Percentiles rank a stretch among this genome's conserved stretches.
Conservation (phyloP, 2,329 filamentous ascomycete species). For the Colletotrichum agaves region DNA sequence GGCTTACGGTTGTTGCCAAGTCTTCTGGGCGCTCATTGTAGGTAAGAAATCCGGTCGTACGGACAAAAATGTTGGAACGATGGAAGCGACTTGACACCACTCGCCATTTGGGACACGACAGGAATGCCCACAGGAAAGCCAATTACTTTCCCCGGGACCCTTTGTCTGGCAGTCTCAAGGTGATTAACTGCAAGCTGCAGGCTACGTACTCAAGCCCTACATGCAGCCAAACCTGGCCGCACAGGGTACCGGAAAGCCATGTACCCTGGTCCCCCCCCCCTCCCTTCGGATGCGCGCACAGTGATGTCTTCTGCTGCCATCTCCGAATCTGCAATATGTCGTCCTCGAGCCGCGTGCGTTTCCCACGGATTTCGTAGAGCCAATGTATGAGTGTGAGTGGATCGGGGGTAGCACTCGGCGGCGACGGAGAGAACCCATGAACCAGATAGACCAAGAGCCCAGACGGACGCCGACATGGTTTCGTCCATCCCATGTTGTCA, state of each 20-base stretch:
- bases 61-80: conserved; percentile 2
- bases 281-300: conserved; percentile 26
- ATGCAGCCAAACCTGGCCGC: not conserved
- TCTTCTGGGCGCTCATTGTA: conserved; percentile 26
- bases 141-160: not conserved
- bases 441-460: not conserved
- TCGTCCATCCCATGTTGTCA: conserved; percentile 14
- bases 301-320: conserved; percentile 27
- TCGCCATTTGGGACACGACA: not conserved
- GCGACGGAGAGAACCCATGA: conserved; percentile 22
- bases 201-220: conserved; percentile 7
- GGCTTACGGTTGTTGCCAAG: conserved; percentile 22
- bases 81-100: conserved; percentile 11
- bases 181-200: not conserved
- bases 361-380: not conserved
- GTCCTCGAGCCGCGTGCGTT: not conserved
- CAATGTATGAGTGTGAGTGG: conserved; percentile 31
- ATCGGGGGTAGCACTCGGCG: conserved; percentile 31
- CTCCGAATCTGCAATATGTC: conserved; percentile 2
- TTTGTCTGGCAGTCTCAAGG: conserved; percentile 2
- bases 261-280: conserved; percentile 13
- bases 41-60: conserved; percentile 23
- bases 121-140: not conserved
- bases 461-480: conserved; percentile 23
- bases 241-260: conserved; percentile 6